A percentile compares a stretch with the other conserved stretches of the same genome.
These are phyloP conservation scores for Leishmania tarentolae DNA, from an alignment of 208 protist species.

Conservation along the genomic window DNA sequence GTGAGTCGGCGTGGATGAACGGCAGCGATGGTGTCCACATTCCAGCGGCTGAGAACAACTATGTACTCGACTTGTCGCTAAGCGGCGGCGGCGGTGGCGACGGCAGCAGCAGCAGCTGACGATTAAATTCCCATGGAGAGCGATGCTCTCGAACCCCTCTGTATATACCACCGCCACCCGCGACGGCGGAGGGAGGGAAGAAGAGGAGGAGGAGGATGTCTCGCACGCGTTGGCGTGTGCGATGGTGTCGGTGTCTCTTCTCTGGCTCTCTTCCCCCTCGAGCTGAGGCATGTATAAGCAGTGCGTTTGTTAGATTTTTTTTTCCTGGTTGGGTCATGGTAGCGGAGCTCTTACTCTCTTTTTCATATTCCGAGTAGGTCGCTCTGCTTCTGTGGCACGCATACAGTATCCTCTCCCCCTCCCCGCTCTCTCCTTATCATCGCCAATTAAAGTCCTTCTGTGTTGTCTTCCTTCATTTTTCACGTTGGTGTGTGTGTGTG, in stretches of 20 bases:
- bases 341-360: not conserved
- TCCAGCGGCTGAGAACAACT: constrained; percentile 15
- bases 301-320: not conserved
- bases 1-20: not conserved
- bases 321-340: not conserved
- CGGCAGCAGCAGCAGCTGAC: constrained; percentile 1
- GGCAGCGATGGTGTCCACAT: constrained; percentile 12
- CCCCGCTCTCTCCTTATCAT: not conserved
- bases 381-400: not conserved
- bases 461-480: not conserved
- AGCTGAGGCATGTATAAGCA: not conserved
- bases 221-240: not conserved
- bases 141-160: not conserved
- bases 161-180: not conserved
- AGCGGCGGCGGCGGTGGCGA: constrained; percentile 7
- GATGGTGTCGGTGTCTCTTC: too few relatives aligned
- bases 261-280: not conserved
- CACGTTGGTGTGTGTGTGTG: not conserved
- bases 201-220: not conserved
- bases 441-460: not conserved
- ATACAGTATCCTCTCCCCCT: not conserved
- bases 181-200: not conserved
- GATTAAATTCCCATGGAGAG: not conserved
- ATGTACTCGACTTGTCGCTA: constrained; percentile 30
- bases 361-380: not conserved